Base-by-base conservation (phyloP, 2,329 filamentous ascomycete genomes). In the Cladosporium sp. region DNA sequence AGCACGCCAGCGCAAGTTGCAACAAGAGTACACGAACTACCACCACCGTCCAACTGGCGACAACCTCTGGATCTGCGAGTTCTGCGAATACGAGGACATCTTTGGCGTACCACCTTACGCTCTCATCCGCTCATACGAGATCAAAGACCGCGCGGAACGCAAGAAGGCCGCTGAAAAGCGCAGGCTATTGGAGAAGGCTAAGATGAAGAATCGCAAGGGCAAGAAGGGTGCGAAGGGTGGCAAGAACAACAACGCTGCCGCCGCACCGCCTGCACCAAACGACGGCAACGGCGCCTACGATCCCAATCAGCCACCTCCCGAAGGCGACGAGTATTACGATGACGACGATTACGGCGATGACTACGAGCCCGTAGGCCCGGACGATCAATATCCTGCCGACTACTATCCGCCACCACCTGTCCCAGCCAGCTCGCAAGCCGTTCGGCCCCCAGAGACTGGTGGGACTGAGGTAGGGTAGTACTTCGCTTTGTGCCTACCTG, bases 81-180 rank as follows among this genome's bases (percentile, higher is more conserved):
- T 98, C 76, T 99, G 95, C 81, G 95, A 99, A 78, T 99, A 97
- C 75, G 94, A 98, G 79, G 88, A 88, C 62, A 97, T 99, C 59
- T 98, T 97, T 76, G 94, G 94, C n/a, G 85, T 85, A 62, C 91
- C 91, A 2, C 95, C 95, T 0, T 85, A 87, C 72, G 92, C 92
- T 59, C 81, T 99, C 64, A 96, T 98, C 69, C 87, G 91, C 49
- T 88, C 93, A 68, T 99, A 98, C 75, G 95, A 99, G 79, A 91
- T 94, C 76, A 97, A 97, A 77, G 95, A 97, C 75, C 89, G 92
- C 40, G 90, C 91, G 67, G 89, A 92, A 75, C 89, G 92, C 58
- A 91, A 92, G 73, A 88, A 93, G 69, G 84, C 94, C 70, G 92
- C 91, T n/a, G 92, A 97, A 78, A 91, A 94, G 74, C 88, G 90